Evolutionary conservation across 1,139 yeast genomes (phyloP).

Genomic region (Blastobotrys raffinosifermentans): DNA sequence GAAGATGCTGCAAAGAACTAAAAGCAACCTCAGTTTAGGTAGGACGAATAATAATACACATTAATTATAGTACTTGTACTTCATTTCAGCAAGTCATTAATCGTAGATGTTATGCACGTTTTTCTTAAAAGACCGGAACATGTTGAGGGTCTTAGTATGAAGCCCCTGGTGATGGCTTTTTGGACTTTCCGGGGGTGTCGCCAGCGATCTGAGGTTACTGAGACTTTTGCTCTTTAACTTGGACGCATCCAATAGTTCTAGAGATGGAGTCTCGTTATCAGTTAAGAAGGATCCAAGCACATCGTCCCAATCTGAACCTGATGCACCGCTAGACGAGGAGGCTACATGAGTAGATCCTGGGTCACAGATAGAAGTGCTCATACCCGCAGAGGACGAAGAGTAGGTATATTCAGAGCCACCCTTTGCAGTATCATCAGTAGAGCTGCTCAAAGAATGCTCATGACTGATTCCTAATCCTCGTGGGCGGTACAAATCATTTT

Average conservation of each 20-base stretch:
- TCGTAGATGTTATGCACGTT: constrained; percentile 1
- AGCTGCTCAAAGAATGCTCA: too few relatives aligned
- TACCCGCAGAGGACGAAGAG: background rate
- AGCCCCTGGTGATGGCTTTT: too few relatives aligned
- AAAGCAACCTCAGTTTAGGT: background rate
- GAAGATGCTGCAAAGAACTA: constrained; percentile 45
- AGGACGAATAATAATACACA: constrained; percentile 1
- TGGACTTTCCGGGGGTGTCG: constrained; percentile 12
- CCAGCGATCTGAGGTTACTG: constrained; percentile 7
- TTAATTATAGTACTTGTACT: too few relatives aligned
- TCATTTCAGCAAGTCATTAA: too few relatives aligned
- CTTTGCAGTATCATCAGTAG: background rate
- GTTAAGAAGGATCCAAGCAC: constrained; percentile 1
- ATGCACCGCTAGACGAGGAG: constrained; percentile 1
- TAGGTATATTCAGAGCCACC: background rate
- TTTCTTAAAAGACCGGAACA: background rate
- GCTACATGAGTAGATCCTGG: background rate
- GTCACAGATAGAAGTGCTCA: background rate
- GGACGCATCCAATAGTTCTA: constrained; percentile 1
- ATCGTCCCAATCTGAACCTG: constrained; percentile 1
- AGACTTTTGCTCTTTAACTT: background rate
- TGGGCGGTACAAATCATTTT: too few relatives aligned
- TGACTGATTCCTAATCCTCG: too few relatives aligned
- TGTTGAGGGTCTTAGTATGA: background rate
- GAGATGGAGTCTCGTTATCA: background rate